phyloP scores from a whole-genome alignment of 495 filamentous ascomycete genomes.

The Aspergillus biplanus region DNA sequence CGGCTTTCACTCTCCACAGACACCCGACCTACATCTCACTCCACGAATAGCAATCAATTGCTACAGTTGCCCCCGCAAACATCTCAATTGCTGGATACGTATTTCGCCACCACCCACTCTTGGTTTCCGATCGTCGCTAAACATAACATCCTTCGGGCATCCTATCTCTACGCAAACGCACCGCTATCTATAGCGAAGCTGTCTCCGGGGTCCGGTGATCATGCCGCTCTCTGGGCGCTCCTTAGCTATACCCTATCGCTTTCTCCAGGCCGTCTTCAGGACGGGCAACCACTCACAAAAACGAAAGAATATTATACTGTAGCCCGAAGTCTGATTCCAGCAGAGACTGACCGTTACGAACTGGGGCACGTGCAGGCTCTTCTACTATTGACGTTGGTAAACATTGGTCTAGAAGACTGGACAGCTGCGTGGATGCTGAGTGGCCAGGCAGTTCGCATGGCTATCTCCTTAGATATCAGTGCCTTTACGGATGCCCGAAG shows the following conservation, averaged over 20 bases:
- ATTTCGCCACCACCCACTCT: slow-evolving; percentile 71
- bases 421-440: slow-evolving; percentile 63
- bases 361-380: slow-evolving; percentile 67
- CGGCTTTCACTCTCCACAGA: slow-evolving; percentile 31
- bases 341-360: slow-evolving; percentile 59
- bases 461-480: slow-evolving; percentile 52
- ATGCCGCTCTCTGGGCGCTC: slow-evolving; percentile 67
- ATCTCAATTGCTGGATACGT: slow-evolving; percentile 69
- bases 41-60: slow-evolving; percentile 24
- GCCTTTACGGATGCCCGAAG: slow-evolving; percentile 33
- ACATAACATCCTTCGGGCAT: slow-evolving; percentile 61
- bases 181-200: slow-evolving; percentile 44
- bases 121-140: slow-evolving; percentile 77
- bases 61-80: slow-evolving; percentile 61
- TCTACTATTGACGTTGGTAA: slow-evolving; percentile 62
- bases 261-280: slow-evolving; percentile 34
- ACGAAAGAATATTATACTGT: slow-evolving; percentile 56
- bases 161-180: slow-evolving; percentile 55
- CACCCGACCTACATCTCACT: slow-evolving; percentile 17
- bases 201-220: slow-evolving; percentile 54
- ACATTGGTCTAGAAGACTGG: slow-evolving; percentile 58
- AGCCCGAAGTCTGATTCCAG: slow-evolving; percentile 62
- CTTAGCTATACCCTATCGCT: slow-evolving; percentile 58
- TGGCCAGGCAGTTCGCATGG: slow-evolving; percentile 63
- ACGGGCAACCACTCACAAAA: slow-evolving; percentile 28